A percentile compares a stretch with the other conserved stretches of the same genome.
Evolutionary conservation across 179 eudicot genomes (phyloP).

Genomic region (Beta corolliflora): DNA sequence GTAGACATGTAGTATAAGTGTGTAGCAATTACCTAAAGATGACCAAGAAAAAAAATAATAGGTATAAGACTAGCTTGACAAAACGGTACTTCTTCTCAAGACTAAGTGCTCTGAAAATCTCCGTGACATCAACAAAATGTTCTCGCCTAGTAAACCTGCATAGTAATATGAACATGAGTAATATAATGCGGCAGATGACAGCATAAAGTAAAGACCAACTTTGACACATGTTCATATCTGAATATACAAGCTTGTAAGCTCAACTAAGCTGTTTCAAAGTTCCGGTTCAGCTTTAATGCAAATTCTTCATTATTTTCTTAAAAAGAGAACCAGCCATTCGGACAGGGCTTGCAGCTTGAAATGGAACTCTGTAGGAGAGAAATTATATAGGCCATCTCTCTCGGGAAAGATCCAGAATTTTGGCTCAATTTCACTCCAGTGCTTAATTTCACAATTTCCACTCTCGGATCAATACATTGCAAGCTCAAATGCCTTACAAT

Average conservation of each 20-base stretch:
- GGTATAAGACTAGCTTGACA: slow-evolving; percentile 64
- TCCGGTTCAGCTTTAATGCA: neutral
- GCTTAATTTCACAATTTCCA: neutral
- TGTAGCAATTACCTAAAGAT: slow-evolving; percentile 58
- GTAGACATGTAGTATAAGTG: too few relatives aligned
- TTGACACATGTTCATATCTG: neutral
- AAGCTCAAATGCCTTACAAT: too few relatives aligned
- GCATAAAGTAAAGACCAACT: neutral
- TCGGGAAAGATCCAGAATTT: neutral
- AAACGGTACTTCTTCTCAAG: slow-evolving; percentile 75
- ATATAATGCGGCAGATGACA: neutral
- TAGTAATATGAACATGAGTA: neutral
- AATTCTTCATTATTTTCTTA: neutral
- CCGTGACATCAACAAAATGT: slow-evolving; percentile 92
- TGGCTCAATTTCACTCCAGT: neutral
- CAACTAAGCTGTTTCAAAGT: slow-evolving; percentile 4
- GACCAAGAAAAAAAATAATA: slow-evolving; percentile 61
- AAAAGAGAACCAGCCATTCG: neutral
- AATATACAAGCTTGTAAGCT: neutral
- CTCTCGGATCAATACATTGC: too few relatives aligned
- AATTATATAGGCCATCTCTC: neutral
- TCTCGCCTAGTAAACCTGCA: slow-evolving; percentile 63
- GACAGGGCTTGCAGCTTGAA: neutral
- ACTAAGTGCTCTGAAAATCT: slow-evolving; percentile 66
- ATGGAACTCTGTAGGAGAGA: neutral